Percentiles rank a stretch among this genome's conserved stretches.
Evolutionary conservation across 2,329 filamentous ascomycete genomes (phyloP).

Genomic region (Colletotrichum phormii): DNA sequence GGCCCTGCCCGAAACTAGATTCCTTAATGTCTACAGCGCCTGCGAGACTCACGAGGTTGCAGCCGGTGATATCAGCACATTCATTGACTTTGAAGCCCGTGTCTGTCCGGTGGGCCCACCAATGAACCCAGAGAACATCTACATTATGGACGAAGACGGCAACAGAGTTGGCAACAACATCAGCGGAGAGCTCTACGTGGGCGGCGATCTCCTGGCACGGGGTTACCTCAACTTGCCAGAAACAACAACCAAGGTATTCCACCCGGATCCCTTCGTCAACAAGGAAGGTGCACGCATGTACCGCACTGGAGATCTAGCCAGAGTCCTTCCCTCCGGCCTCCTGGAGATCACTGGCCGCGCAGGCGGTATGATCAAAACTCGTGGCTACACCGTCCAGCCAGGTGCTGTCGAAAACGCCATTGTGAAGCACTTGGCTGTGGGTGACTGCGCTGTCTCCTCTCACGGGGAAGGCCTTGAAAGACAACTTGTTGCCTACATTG

Average conservation of each 20-base stretch:
- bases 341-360: conserved; percentile 82
- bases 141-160: conserved; percentile 78
- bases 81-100: conserved; percentile 70
- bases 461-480: conserved; percentile 81
- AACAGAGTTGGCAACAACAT: conserved; percentile 71
- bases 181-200: conserved; percentile 80
- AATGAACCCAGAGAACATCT: conserved; percentile 74
- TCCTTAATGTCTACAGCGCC: conserved; percentile 85
- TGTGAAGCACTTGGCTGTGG: conserved; percentile 75
- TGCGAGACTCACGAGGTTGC: conserved; percentile 86
- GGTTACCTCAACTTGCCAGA: conserved; percentile 86
- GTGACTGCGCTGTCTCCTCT: conserved; percentile 77
- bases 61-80: conserved; percentile 78
- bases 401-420: conserved; percentile 82
- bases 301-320: conserved; percentile 77
- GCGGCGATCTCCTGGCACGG: conserved; percentile 78
- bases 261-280: conserved; percentile 71
- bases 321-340: conserved; percentile 73
- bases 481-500: conserved; percentile 82
- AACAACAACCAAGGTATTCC: conserved; percentile 79
- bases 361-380: conserved; percentile 84
- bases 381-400: conserved; percentile 82
- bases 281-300: conserved; percentile 76
- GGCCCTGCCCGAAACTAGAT: conserved; percentile 74
- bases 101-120: conserved; percentile 82